phyloP scores from a whole-genome alignment of 1,284 basidiomycete species.

The Tilletia walkeri region DNA sequence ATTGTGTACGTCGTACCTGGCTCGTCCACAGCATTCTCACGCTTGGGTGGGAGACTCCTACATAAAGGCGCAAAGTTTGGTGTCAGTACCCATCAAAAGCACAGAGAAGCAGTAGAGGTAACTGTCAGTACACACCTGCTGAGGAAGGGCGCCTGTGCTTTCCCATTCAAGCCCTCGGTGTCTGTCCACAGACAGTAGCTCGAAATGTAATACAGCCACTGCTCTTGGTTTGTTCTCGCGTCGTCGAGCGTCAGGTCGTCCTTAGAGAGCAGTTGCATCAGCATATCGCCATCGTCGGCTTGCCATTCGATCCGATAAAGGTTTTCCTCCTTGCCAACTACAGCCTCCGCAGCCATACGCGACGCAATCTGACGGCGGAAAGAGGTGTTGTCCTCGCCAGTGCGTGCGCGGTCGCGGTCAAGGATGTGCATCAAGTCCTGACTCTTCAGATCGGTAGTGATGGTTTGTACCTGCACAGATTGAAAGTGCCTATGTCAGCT shows the following conservation, averaged over 20 bases:
- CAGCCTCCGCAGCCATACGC: constrained; percentile 76
- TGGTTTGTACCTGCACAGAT: constrained; percentile 62
- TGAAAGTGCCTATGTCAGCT: not conserved
- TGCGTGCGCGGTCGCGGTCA: constrained; percentile 67
- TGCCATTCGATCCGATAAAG: constrained; percentile 91
- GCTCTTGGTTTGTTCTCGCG: constrained; percentile 76
- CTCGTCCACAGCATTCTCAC: constrained; percentile 30
- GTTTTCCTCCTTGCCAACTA: constrained; percentile 83
- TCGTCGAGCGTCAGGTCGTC: constrained; percentile 78
- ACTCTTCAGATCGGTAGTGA: constrained; percentile 75
- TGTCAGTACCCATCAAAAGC: too few relatives aligned
- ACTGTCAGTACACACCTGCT: constrained; percentile 27
- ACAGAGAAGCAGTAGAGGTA: not conserved
- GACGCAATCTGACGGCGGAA: constrained; percentile 82
- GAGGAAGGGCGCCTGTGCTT: constrained; percentile 49
- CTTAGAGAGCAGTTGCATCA: constrained; percentile 81
- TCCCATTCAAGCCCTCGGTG: constrained; percentile 47
- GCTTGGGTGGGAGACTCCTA: constrained; percentile 26
- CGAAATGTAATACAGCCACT: constrained; percentile 87
- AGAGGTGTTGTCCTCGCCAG: constrained; percentile 55
- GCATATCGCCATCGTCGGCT: constrained; percentile 64
- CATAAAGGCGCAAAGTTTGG: not conserved
- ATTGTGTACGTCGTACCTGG: constrained; percentile 38
- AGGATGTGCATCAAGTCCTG: constrained; percentile 79
- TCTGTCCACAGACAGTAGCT: constrained; percentile 65